Evolutionary conservation across 495 filamentous ascomycete genomes (phyloP), one percentile per base, ranked within the genome.

Genomic region (Bryoglossum gracile): DNA sequence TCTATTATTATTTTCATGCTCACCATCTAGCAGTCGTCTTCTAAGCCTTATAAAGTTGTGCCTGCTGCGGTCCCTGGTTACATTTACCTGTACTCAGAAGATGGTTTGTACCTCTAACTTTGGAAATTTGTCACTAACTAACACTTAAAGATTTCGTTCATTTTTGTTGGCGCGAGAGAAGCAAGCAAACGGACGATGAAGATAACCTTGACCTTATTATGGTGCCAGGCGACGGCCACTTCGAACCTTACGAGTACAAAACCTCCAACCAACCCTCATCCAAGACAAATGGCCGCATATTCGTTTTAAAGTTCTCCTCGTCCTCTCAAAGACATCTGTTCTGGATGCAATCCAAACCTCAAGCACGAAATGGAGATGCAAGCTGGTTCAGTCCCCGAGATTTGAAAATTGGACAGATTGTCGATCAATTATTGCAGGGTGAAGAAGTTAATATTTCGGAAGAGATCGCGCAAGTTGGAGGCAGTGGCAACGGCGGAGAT

Each of bases 281-380:
- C 48, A 75, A 77, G 51, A 94, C 88, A 9, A 89, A 89, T 58
- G 94, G 88, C 58, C 84, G 94, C 46, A 82, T 99, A 60, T 96
- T 89, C 65, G 81, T 86, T 44, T 77, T 99, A 62, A 96, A 94
- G 65, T 99, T 99, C 69, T 75, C 76, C 23, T 95, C 90, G n/a
- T 91, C 86, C 50, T 92, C 88, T 26, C 80, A 88, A 66, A 81
- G 89, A 43, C 78, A 97, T 63, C 75, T 97, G 23, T 99, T 95
- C 74, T 99, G 90, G 88, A 72, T 99, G 51, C 94, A 99, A 68
- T 87, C 84, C 4, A 89, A 87, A 60, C 73, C 78, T 8, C 89
- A 96, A 68, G 80, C 86, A 41, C 74, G 78, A 33, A 72, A 68
- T 51, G 82, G 85, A n/a, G 78, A 88, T 56, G 70, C 77, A 0